A percentile compares a stretch with the other conserved stretches of the same genome.
phyloP scores from a whole-genome alignment of 345 rosid genomes.

The Bruguiera gymnorhiza region DNA sequence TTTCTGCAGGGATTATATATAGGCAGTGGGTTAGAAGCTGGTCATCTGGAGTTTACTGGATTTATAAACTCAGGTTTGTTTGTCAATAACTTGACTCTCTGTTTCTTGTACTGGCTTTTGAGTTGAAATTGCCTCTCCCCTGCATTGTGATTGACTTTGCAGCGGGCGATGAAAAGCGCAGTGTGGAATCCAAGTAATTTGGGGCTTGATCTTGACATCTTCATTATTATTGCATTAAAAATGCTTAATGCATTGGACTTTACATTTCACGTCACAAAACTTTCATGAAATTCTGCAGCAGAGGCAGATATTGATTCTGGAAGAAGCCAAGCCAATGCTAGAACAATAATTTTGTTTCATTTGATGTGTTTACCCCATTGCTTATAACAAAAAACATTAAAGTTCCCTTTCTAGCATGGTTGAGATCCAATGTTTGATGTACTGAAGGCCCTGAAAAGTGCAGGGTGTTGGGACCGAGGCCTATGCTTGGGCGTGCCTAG shows the following conservation, averaged over 20 bases:
- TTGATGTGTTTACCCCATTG: no score
- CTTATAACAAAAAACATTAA: no score
- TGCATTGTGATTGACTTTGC: background rate
- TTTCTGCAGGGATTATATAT: constrained; percentile 55
- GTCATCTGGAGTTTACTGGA: constrained; percentile 48
- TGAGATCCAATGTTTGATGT: no score
- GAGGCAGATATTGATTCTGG: no score
- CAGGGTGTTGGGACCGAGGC: no score
- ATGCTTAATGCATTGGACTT: background rate
- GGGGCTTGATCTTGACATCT: constrained; percentile 1
- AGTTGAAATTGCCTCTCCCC: background rate
- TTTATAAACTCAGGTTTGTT: constrained; percentile 61
- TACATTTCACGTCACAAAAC: background rate
- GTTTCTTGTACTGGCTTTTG: background rate
- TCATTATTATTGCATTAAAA: background rate
- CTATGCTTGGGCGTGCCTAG: no score
- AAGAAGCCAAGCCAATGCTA: no score
- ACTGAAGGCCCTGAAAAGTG: no score
- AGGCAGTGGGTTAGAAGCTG: constrained; percentile 52
- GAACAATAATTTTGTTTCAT: no score
- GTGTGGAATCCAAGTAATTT: background rate
- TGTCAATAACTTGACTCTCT: constrained; percentile 6
- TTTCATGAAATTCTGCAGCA: no score
- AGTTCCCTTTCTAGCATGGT: no score
- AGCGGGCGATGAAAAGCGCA: background rate